Percentiles rank a stretch among this genome's conserved stretches.
Evolutionary conservation across 2,329 filamentous ascomycete genomes (phyloP).

Genomic region (Ophiosphaerella narmari): DNA sequence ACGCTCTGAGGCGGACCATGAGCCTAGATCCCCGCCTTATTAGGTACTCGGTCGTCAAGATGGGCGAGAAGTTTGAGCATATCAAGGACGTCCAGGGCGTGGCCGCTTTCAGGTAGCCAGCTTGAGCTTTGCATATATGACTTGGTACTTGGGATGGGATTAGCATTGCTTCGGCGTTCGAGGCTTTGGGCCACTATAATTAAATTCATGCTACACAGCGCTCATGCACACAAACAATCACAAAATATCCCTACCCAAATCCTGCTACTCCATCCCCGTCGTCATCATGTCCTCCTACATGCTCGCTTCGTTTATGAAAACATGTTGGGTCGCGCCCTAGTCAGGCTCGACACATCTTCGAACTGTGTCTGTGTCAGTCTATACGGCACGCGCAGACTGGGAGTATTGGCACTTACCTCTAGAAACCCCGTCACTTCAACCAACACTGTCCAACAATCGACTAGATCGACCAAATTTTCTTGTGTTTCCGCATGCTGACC

Average conservation of each 20-base stretch:
- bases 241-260: too few species aligned
- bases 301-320: slow-evolving; percentile 8
- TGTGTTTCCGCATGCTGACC: slow-evolving; percentile 60
- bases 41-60: slow-evolving; percentile 81
- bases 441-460: slow-evolving; percentile 82
- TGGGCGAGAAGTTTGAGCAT: slow-evolving; percentile 70
- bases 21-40: slow-evolving; percentile 89
- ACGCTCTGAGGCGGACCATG: slow-evolving; percentile 74
- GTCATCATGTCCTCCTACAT: not conserved
- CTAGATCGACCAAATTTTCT: slow-evolving; percentile 73
- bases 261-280: not conserved
- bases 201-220: too few species aligned
- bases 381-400: not conserved
- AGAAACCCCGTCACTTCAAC: slow-evolving; percentile 83
- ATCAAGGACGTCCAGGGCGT: slow-evolving; percentile 62
- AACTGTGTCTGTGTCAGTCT: slow-evolving; percentile 17
- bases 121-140: too few species aligned
- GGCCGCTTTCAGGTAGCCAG: slow-evolving; percentile 50
- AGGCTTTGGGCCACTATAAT: too few species aligned
- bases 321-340: slow-evolving; percentile 18
- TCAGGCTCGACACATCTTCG: slow-evolving; percentile 26
- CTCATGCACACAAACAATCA: too few species aligned
- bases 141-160: too few species aligned
- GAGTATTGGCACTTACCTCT: slow-evolving; percentile 63
- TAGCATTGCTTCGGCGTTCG: too few species aligned